Conservation (phyloP, 352 stramenopile species). For the Phytophthora pini region DNA sequence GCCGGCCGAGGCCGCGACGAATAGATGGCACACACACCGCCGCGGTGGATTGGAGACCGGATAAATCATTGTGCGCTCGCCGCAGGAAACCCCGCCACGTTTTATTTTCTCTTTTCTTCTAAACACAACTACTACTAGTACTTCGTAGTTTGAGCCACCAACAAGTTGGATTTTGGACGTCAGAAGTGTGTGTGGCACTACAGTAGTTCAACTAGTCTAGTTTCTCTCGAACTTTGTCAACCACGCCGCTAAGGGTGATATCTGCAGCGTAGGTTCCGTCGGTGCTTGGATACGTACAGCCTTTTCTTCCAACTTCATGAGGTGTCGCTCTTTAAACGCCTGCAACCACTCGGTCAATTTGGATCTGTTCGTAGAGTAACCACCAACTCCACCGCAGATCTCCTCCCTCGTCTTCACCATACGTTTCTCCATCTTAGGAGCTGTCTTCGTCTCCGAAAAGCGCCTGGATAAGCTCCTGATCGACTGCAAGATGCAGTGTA, state of each 20-base stretch:
- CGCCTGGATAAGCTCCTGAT: slow-evolving; percentile 2
- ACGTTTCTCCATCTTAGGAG: background rate
- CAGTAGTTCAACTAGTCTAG: too few species aligned
- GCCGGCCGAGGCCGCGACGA: too few species aligned
- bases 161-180: too few species aligned
- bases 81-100: too few species aligned
- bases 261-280: background rate
- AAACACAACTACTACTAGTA: too few species aligned
- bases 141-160: too few species aligned
- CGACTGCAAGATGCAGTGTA: slow-evolving; percentile 14
- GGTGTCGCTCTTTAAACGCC: slow-evolving; percentile 17
- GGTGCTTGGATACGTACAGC: background rate
- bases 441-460: slow-evolving; percentile 1
- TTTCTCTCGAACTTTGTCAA: slow-evolving; percentile 14
- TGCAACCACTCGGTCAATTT: slow-evolving; percentile 25
- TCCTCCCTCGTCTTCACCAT: slow-evolving; percentile 2
- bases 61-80: too few species aligned
- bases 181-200: too few species aligned
- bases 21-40: too few species aligned
- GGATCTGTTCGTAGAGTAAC: background rate
- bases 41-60: too few species aligned
- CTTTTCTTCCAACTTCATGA: slow-evolving; percentile 4
- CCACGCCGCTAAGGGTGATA: slow-evolving; percentile 8
- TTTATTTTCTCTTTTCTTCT: too few species aligned
- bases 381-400: background rate